These are phyloP conservation scores for Pulveroboletus frians DNA, from an alignment of 768 basidiomycete genomes.

Conservation along the genomic window DNA sequence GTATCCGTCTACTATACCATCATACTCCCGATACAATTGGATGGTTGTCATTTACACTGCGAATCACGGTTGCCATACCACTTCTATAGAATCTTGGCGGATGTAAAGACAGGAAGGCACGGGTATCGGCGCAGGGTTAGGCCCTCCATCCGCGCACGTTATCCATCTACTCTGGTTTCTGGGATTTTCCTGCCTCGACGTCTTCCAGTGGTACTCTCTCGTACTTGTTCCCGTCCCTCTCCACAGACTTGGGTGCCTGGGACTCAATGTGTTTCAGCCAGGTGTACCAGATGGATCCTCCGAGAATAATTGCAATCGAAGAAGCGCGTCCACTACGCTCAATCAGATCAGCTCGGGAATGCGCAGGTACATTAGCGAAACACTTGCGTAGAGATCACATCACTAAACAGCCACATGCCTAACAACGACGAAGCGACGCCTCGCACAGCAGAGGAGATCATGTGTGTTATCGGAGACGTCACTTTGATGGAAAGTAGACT, in stretches of 20 bases:
- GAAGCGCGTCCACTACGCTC: conserved; percentile 64
- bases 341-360: conserved; percentile 1
- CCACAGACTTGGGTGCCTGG: conserved; percentile 32
- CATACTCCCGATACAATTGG: conserved; percentile 3
- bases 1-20: not conserved
- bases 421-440: conserved; percentile 89
- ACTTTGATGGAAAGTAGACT: conserved; percentile 93
- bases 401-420: conserved; percentile 74
- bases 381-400: conserved; percentile 73
- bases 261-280: conserved; percentile 81
- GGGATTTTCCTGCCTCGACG: conserved; percentile 45
- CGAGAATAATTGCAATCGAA: conserved; percentile 76
- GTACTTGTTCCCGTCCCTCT: conserved; percentile 36
- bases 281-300: conserved; percentile 81
- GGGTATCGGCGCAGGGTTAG: conserved; percentile 15
- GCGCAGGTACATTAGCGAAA: not conserved
- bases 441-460: conserved; percentile 93
- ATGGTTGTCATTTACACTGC: conserved; percentile 3
- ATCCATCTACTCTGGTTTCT: conserved; percentile 28
- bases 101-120: conserved; percentile 1
- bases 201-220: conserved; percentile 64
- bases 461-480: conserved; percentile 96
- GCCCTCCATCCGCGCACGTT: not conserved
- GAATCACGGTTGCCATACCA: not conserved
- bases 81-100: conserved; percentile 10